Conservation (phyloP, 306 rosid genomes). For the Castanea mollissima region DNA sequence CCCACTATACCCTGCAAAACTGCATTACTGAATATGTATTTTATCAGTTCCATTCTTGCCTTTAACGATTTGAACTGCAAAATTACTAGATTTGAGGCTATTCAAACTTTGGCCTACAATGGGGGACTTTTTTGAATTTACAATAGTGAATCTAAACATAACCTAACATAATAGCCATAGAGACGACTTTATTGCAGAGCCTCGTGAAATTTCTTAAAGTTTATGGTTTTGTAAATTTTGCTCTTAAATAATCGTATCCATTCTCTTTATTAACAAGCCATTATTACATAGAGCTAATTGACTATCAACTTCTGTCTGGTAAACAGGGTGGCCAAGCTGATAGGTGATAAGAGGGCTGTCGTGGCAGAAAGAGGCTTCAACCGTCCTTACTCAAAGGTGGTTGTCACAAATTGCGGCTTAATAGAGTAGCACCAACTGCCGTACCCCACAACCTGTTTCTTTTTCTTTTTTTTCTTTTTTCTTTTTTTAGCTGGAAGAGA, state of each 20-base stretch:
- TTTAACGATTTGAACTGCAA: neutral
- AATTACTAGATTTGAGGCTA: neutral
- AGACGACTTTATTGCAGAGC: no score
- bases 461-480: no score
- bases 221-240: neutral
- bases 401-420: constrained; percentile 67
- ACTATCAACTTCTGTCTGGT: neutral
- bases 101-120: neutral
- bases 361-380: constrained; percentile 90
- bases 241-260: neutral
- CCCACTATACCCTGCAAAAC: no score
- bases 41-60: neutral
- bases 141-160: neutral
- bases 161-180: neutral
- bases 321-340: constrained; percentile 82
- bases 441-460: constrained; percentile 9
- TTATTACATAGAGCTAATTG: constrained; percentile 2
- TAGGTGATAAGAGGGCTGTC: constrained; percentile 85
- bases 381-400: constrained; percentile 69
- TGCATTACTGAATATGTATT: neutral
- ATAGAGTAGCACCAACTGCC: constrained; percentile 23
- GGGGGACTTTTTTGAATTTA: neutral
- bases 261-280: neutral
- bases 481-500: constrained; percentile 15
- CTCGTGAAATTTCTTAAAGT: no score